Percentiles rank a stretch among this genome's conserved stretches.
phyloP scores from a whole-genome alignment of 192 early-diverging fungal species.

The Helicostylum pulchrum region DNA sequence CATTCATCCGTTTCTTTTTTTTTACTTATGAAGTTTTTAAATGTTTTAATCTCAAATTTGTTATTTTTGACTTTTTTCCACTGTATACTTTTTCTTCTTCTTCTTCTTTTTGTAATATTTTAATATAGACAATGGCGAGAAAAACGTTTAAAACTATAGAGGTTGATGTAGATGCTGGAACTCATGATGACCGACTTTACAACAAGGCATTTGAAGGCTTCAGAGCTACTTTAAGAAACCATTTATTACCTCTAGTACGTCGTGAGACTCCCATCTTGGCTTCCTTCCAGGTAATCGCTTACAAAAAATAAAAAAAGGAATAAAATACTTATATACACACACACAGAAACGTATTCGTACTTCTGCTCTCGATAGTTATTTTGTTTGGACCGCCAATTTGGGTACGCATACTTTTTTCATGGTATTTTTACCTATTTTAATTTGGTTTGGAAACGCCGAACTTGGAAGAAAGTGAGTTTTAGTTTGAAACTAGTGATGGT shows the following conservation, averaged over 20 bases:
- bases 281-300: constrained; percentile 46
- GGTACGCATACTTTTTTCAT: constrained; percentile 91
- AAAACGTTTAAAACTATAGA: constrained; percentile 30
- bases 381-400: constrained; percentile 69
- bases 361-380: constrained; percentile 58
- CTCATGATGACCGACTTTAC: constrained; percentile 49
- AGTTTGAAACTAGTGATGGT: background rate
- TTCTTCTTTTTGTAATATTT: constrained; percentile 10
- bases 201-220: constrained; percentile 45
- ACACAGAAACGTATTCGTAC: constrained; percentile 42
- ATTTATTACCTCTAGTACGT: constrained; percentile 43
- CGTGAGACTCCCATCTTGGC: constrained; percentile 46
- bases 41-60: background rate
- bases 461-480: constrained; percentile 54
- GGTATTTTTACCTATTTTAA: constrained; percentile 72
- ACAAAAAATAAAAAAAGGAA: background rate
- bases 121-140: constrained; percentile 1
- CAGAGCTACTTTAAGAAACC: constrained; percentile 40
- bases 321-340: background rate
- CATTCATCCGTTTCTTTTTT: background rate
- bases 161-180: constrained; percentile 48
- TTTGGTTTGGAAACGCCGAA: constrained; percentile 72
- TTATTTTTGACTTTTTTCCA: background rate
- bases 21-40: background rate
- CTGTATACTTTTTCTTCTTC: constrained; percentile 2